Conservation (phyloP, 306 rosid species). For the Sesbania bispinosa region DNA sequence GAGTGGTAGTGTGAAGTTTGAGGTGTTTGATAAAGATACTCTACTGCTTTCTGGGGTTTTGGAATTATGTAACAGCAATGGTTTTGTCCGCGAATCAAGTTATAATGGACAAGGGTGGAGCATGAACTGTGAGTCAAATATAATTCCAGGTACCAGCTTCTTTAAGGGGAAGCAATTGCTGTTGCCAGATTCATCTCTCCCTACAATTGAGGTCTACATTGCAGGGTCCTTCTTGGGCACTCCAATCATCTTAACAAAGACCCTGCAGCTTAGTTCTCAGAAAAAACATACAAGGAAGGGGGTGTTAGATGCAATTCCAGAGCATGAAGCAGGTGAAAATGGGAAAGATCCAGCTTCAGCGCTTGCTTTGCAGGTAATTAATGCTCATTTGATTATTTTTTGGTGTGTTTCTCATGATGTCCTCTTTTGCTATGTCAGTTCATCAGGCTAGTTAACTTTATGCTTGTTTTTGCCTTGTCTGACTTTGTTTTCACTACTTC, state of each 20-base stretch:
- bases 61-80: conserved; percentile 44
- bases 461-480: not conserved
- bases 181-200: conserved; percentile 42
- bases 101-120: conserved; percentile 51
- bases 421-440: not conserved
- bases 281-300: conserved; percentile 52
- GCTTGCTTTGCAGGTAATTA: conserved; percentile 52
- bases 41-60: conserved; percentile 63
- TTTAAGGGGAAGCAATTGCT: conserved; percentile 47
- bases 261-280: conserved; percentile 45
- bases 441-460: not conserved
- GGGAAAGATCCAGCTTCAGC: conserved; percentile 37
- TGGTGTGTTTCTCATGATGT: not conserved
- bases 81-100: conserved; percentile 34
- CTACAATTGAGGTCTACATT: conserved; percentile 73
- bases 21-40: conserved; percentile 63
- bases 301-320: conserved; percentile 63
- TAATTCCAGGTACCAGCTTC: conserved; percentile 43
- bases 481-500: conserved; percentile 10
- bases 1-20: conserved; percentile 73
- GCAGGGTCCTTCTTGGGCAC: conserved; percentile 65
- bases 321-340: conserved; percentile 51
- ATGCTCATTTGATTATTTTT: not conserved
- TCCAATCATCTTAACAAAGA: conserved; percentile 75
- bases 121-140: conserved; percentile 60